These are phyloP conservation scores for Myriosclerotinia scirpicola DNA, from an alignment of 2,329 filamentous ascomycete genomes.

Conservation along the genomic window DNA sequence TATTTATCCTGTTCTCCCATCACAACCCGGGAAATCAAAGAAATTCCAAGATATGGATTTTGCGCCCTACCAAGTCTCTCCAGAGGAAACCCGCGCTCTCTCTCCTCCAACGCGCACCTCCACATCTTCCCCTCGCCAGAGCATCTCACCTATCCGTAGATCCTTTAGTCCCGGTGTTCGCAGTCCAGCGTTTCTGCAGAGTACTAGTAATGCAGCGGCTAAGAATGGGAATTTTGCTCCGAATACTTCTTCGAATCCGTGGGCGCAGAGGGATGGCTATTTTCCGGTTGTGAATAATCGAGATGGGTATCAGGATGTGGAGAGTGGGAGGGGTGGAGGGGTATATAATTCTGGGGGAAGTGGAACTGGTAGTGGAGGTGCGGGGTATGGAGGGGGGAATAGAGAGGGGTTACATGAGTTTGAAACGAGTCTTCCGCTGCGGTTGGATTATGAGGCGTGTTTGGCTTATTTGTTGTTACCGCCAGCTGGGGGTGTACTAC, in stretches of 20 bases:
- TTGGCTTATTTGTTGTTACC: slow-evolving; percentile 84
- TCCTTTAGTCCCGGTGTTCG: slow-evolving; percentile 45
- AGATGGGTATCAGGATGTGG: slow-evolving; percentile 14
- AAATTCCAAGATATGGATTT: slow-evolving; percentile 68
- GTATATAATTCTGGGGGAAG: neutral
- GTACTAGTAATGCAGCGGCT: slow-evolving; percentile 17
- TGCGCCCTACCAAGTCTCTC: slow-evolving; percentile 93
- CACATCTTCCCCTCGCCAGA: slow-evolving; percentile 43
- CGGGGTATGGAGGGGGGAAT: slow-evolving; percentile 2
- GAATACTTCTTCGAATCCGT: slow-evolving; percentile 16
- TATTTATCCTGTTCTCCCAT: neutral
- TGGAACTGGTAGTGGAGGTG: neutral
- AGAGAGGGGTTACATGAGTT: slow-evolving; percentile 71
- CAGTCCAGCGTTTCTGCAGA: slow-evolving; percentile 38
- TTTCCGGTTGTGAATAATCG: slow-evolving; percentile 17
- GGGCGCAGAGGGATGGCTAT: slow-evolving; percentile 28
- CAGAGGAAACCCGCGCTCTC: slow-evolving; percentile 77
- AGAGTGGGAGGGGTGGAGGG: slow-evolving; percentile 18
- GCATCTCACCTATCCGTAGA: slow-evolving; percentile 56
- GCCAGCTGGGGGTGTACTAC: slow-evolving; percentile 78
- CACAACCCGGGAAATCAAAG: neutral
- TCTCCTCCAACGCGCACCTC: slow-evolving; percentile 58
- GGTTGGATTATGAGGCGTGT: slow-evolving; percentile 87
- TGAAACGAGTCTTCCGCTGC: slow-evolving; percentile 82
- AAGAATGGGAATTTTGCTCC: slow-evolving; percentile 34